Conservation (phyloP, 257 asterid genomes). For the Cordia subcordata region DNA sequence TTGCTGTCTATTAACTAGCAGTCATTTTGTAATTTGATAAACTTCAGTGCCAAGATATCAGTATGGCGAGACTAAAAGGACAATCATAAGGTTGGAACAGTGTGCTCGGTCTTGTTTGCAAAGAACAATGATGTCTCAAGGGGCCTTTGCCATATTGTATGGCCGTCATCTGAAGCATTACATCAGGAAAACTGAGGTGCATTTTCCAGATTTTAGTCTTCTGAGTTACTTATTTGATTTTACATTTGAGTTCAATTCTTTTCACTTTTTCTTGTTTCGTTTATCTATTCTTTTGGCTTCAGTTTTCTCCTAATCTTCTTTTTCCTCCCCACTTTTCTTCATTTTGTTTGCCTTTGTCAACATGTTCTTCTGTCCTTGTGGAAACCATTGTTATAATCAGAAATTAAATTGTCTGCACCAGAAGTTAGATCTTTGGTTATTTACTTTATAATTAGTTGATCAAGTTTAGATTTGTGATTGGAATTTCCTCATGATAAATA, state of each 20-base stretch:
- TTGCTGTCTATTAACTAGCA: too few relatives aligned
- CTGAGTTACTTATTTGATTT: constrained; percentile 7
- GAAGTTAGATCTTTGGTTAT: too few relatives aligned
- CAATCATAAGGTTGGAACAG: constrained; percentile 82
- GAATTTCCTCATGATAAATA: too few relatives aligned
- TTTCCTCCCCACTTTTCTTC: neutral
- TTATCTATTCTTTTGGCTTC: constrained; percentile 1
- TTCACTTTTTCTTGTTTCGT: neutral
- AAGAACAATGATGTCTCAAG: constrained; percentile 64
- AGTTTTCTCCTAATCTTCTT: constrained; percentile 4
- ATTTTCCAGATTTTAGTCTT: constrained; percentile 16
- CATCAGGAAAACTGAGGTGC: constrained; percentile 79
- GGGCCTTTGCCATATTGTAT: constrained; percentile 76
- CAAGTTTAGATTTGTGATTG: too few relatives aligned
- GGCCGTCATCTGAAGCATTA: constrained; percentile 80
- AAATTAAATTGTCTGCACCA: too few relatives aligned
- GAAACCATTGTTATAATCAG: too few relatives aligned
- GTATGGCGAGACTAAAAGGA: constrained; percentile 66
- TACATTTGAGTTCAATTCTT: too few relatives aligned
- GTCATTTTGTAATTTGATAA: constrained; percentile 17
- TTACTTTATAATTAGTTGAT: too few relatives aligned
- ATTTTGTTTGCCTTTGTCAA: constrained; percentile 2
- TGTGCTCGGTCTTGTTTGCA: constrained; percentile 59
- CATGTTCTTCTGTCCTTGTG: neutral
- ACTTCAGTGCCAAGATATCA: constrained; percentile 61